Evolutionary conservation across 1,284 basidiomycete species (phyloP), one percentile per base, ranked within the genome.

Genomic region (Malassezia furfur): DNA sequence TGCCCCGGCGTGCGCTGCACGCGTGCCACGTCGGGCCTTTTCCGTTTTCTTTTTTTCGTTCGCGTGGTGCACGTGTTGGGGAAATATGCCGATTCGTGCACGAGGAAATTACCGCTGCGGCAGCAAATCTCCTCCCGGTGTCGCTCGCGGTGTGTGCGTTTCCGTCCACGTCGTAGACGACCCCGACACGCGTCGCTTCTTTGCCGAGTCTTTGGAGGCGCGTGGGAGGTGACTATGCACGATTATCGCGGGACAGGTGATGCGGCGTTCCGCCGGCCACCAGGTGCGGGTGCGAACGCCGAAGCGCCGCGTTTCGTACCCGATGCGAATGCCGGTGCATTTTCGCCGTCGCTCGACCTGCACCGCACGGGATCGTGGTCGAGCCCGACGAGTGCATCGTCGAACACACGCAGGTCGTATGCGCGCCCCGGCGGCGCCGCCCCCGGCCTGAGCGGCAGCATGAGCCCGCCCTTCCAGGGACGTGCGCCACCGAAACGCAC

Each of bases 401-500:
- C 22, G 3, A 11, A 36, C 22, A 14, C 31, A 5, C 31, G 19
- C 5, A 12, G n/a, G n/a, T 38, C 36, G 2, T 8, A 21, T 2
- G 38, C 38, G 17, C 8, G 19, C 38, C 17, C 38, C 9, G 38
- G 19, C 38, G 21, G 19, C 38, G 19, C 38, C 11, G 11, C 32
- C 11, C 6, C 32, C 11, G 14, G 11, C 32, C 32, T 34, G 11
- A 14, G 3, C 9, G 32, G 32, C 32, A 34, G 14, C 32, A 10
- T 34, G 32, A 10, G 6, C 32, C 9, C 40, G 25, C 7, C 40
- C 3, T 28, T 48, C 12, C 34, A 25, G 15, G 40, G 25, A 8
- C 48, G 44, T 19, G 30, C 40, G 22, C 41, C 12, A 10, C 54
- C 54, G 15, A 44, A 50, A n/a, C 54, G 54, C n/a, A 56, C 54